These are phyloP conservation scores for Nicotiana paniculata DNA, from an alignment of 257 asterid genomes.

Conservation along the genomic window DNA sequence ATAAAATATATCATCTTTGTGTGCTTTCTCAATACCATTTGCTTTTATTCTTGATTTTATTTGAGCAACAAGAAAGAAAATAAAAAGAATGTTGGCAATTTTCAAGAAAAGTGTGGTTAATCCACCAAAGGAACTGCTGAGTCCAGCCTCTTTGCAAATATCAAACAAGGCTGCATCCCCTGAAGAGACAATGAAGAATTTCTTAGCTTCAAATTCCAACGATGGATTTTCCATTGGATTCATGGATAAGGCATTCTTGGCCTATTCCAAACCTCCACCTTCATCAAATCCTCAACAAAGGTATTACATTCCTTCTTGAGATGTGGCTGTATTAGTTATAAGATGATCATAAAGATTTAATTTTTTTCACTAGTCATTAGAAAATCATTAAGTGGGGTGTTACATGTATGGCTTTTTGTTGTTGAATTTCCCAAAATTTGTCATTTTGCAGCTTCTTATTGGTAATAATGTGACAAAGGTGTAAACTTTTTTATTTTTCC, in stretches of 20 bases:
- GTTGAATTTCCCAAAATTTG: background rate
- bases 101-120: conserved; percentile 69
- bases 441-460: background rate
- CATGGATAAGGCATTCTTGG: conserved; percentile 55
- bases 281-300: conserved; percentile 36
- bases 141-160: conserved; percentile 43
- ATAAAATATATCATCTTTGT: background rate
- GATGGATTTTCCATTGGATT: conserved; percentile 56
- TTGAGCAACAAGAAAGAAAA: background rate
- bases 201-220: conserved; percentile 42
- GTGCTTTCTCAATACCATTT: background rate
- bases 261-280: conserved; percentile 39
- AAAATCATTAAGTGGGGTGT: background rate
- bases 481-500: conserved; percentile 1
- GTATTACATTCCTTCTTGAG: conserved; percentile 18
- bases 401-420: background rate
- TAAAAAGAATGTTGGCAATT: conserved; percentile 56
- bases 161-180: conserved; percentile 29
- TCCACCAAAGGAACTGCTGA: conserved; percentile 75
- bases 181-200: conserved; percentile 48
- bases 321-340: background rate
- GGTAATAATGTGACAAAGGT: background rate
- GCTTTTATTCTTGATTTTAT: background rate
- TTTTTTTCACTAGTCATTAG: background rate
- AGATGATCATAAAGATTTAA: background rate